Conservation (phyloP, 495 filamentous ascomycete species). For the Beverwykella pulmonaria region DNA sequence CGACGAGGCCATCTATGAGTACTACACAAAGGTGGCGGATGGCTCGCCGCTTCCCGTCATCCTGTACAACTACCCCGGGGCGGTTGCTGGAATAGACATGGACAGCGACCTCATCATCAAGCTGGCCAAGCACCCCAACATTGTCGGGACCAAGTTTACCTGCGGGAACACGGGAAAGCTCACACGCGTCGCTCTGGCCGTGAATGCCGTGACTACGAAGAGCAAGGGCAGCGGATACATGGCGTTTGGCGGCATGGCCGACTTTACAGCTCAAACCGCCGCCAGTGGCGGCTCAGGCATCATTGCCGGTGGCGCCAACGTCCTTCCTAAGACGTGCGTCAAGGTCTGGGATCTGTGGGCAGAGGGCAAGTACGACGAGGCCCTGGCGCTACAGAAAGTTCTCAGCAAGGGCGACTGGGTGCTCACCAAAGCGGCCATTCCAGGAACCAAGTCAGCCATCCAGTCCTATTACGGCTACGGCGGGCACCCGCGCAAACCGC, state of each 20-base stretch:
- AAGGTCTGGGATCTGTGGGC: slow-evolving; percentile 79
- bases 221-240: slow-evolving; percentile 71
- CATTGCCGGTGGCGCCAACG: slow-evolving; percentile 85
- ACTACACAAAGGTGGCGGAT: slow-evolving; percentile 77
- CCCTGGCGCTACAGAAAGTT: slow-evolving; percentile 69
- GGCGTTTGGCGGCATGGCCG: slow-evolving; percentile 85
- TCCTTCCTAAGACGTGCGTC: slow-evolving; percentile 79
- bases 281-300: slow-evolving; percentile 80
- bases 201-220: slow-evolving; percentile 71
- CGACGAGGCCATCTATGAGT: slow-evolving; percentile 74
- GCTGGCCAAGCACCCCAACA: slow-evolving; percentile 79
- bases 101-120: slow-evolving; percentile 84
- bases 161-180: slow-evolving; percentile 89
- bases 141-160: slow-evolving; percentile 88
- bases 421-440: slow-evolving; percentile 81
- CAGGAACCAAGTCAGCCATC: slow-evolving; percentile 83
- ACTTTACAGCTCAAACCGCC: slow-evolving; percentile 82
- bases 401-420: slow-evolving; percentile 82
- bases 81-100: slow-evolving; percentile 90
- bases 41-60: slow-evolving; percentile 75
- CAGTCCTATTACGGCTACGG: slow-evolving; percentile 85
- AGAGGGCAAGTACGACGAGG: slow-evolving; percentile 72
- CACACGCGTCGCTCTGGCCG: slow-evolving; percentile 76
- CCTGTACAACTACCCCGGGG: slow-evolving; percentile 89
- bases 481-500: slow-evolving; percentile 72